Percentiles rank a stretch among this genome's conserved stretches.
phyloP scores from a whole-genome alignment of 2,329 filamentous ascomycete genomes.

The Botryotinia globosa region DNA sequence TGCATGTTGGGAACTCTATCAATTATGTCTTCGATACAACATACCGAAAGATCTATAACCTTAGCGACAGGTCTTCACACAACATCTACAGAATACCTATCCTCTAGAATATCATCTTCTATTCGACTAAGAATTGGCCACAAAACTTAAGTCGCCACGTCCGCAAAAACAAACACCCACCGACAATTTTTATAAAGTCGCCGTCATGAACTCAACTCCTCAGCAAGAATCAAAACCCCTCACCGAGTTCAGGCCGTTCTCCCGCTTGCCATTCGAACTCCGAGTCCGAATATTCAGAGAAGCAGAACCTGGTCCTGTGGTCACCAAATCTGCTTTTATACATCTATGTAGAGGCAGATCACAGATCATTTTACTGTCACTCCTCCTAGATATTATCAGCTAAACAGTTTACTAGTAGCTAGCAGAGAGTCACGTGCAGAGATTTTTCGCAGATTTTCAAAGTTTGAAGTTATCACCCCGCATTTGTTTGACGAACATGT shows the following conservation, averaged over 20 bases:
- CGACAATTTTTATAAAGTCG: background rate
- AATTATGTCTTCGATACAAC: background rate
- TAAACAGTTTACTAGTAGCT: background rate
- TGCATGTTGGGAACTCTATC: too few relatives aligned
- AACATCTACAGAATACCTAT: background rate
- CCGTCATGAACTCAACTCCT: background rate
- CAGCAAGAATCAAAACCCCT: background rate
- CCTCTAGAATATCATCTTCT: background rate
- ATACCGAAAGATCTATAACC: background rate
- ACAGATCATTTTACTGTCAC: too few relatives aligned
- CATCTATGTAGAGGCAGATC: too few relatives aligned
- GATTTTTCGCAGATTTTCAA: background rate
- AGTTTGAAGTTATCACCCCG: background rate
- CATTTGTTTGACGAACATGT: background rate
- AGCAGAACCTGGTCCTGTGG: background rate
- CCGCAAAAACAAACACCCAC: too few relatives aligned
- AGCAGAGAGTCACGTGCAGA: background rate
- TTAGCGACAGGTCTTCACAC: background rate
- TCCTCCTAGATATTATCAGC: background rate
- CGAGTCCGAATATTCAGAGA: background rate
- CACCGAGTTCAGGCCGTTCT: background rate
- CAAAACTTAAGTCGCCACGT: background rate
- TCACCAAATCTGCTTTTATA: too few relatives aligned
- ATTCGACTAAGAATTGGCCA: background rate
- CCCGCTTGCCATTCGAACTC: background rate